Evolutionary conservation across 192 early-diverging fungal species (phyloP).

Genomic region (Entomortierella chlamydospora): DNA sequence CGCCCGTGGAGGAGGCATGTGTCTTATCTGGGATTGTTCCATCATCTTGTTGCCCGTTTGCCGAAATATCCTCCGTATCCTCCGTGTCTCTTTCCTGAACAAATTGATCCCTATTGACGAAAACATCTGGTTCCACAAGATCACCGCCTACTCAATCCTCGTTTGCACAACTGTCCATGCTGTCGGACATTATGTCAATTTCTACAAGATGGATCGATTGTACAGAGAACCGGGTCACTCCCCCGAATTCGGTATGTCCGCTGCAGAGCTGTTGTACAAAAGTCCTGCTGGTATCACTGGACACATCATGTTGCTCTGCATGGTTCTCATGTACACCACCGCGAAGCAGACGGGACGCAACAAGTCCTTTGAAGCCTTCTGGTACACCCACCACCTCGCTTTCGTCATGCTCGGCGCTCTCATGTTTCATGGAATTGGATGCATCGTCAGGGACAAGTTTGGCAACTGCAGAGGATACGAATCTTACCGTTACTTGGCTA

Average conservation of each 20-base stretch:
- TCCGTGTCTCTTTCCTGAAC: slow-evolving; percentile 66
- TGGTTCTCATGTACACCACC: slow-evolving; percentile 74
- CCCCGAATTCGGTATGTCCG: background rate
- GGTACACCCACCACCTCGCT: slow-evolving; percentile 83
- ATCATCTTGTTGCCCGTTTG: slow-evolving; percentile 69
- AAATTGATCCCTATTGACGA: slow-evolving; percentile 79
- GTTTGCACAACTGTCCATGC: slow-evolving; percentile 71
- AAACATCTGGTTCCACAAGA: slow-evolving; percentile 83
- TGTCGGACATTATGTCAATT: slow-evolving; percentile 68
- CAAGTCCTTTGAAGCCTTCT: slow-evolving; percentile 80
- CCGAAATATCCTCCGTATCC: slow-evolving; percentile 71
- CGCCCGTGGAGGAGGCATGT: slow-evolving; percentile 71
- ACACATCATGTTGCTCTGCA: slow-evolving; percentile 70
- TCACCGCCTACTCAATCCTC: slow-evolving; percentile 71
- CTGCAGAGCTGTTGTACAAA: slow-evolving; percentile 43
- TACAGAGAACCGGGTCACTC: background rate
- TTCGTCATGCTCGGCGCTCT: slow-evolving; percentile 69
- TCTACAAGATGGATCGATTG: slow-evolving; percentile 51
- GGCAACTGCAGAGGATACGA: slow-evolving; percentile 53
- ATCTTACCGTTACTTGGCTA: slow-evolving; percentile 62
- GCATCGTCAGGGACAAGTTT: slow-evolving; percentile 57
- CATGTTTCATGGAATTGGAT: slow-evolving; percentile 75
- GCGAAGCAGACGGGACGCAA: slow-evolving; percentile 69
- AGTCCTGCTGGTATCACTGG: slow-evolving; percentile 72
- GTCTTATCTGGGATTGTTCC: slow-evolving; percentile 65